Conservation (phyloP, 768 basidiomycete species). For the Agaricus subrufescens region DNA sequence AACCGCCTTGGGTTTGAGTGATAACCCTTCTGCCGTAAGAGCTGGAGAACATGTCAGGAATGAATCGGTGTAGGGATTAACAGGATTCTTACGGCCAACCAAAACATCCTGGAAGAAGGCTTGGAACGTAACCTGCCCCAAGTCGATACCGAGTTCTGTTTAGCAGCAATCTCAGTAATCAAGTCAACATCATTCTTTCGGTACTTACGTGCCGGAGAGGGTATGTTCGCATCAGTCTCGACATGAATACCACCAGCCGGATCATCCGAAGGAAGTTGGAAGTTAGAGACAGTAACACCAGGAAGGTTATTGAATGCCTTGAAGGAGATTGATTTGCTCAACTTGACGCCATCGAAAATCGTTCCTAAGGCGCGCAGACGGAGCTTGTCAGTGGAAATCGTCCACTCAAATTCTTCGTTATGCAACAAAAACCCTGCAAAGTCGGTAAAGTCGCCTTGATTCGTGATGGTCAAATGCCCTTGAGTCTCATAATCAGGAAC, state of each 20-base stretch:
- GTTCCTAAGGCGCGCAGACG: slow-evolving; percentile 63
- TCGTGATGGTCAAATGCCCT: slow-evolving; percentile 52
- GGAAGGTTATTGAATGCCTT: slow-evolving; percentile 70
- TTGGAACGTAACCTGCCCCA: slow-evolving; percentile 62
- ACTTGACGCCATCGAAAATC: slow-evolving; percentile 58
- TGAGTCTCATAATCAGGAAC: slow-evolving; percentile 57
- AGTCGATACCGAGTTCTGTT: slow-evolving; percentile 62
- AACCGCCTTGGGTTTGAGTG: slow-evolving; percentile 42
- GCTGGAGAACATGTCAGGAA: slow-evolving; percentile 30
- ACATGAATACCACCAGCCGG: slow-evolving; percentile 67
- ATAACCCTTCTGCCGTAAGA: slow-evolving; percentile 42
- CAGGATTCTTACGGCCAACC: slow-evolving; percentile 52
- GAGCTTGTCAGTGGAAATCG: slow-evolving; percentile 59
- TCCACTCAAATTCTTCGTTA: slow-evolving; percentile 63
- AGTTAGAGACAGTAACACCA: slow-evolving; percentile 67
- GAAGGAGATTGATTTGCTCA: slow-evolving; percentile 57
- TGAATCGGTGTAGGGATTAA: neutral
- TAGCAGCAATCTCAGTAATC: too few relatives aligned
- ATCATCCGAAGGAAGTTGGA: slow-evolving; percentile 64
- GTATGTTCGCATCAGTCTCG: slow-evolving; percentile 61
- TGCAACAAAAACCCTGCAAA: slow-evolving; percentile 67
- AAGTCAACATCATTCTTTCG: neutral
- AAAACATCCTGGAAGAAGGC: slow-evolving; percentile 50
- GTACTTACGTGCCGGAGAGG: slow-evolving; percentile 59
- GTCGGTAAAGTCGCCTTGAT: slow-evolving; percentile 50